A percentile compares a stretch with the other conserved stretches of the same genome.
These are phyloP conservation scores for Papiliotrema nemorosa DNA, from an alignment of 1,284 basidiomycete genomes.

Conservation along the genomic window DNA sequence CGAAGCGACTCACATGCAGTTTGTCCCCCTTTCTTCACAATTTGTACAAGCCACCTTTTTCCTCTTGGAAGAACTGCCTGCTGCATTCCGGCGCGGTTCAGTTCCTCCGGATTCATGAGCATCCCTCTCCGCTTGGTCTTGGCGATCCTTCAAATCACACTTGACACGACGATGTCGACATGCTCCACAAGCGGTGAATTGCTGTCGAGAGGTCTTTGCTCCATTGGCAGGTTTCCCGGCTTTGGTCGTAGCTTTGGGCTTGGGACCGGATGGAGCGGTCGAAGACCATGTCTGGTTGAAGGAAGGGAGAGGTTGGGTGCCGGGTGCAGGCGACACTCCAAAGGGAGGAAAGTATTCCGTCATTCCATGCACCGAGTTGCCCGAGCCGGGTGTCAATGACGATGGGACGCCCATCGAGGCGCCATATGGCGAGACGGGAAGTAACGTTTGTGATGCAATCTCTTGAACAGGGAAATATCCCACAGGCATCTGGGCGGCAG, in stretches of 20 bases:
- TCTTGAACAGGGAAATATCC: background rate
- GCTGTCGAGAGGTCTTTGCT: constrained; percentile 59
- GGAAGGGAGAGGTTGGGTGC: background rate
- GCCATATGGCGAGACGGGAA: background rate
- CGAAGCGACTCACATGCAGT: constrained; percentile 79
- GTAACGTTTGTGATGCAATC: background rate
- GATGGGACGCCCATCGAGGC: background rate
- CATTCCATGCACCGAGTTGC: constrained; percentile 3
- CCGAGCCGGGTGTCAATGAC: background rate
- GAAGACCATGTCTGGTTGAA: constrained; percentile 1
- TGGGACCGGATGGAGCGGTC: background rate
- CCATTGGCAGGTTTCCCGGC: background rate
- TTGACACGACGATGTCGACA: constrained; percentile 72
- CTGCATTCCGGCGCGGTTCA: background rate
- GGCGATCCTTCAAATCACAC: constrained; percentile 44
- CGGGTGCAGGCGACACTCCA: background rate
- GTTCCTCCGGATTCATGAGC: too few relatives aligned
- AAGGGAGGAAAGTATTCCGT: constrained; percentile 13
- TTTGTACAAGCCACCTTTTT: constrained; percentile 65
- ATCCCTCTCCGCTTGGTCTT: constrained; percentile 35
- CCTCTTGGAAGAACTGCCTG: constrained; percentile 45
- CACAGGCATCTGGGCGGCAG: background rate
- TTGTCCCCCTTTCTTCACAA: constrained; percentile 75
- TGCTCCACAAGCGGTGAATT: constrained; percentile 82
- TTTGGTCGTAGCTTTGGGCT: background rate